phyloP scores from a whole-genome alignment of 2,329 filamentous ascomycete genomes.

The Fusarium paranaense region DNA sequence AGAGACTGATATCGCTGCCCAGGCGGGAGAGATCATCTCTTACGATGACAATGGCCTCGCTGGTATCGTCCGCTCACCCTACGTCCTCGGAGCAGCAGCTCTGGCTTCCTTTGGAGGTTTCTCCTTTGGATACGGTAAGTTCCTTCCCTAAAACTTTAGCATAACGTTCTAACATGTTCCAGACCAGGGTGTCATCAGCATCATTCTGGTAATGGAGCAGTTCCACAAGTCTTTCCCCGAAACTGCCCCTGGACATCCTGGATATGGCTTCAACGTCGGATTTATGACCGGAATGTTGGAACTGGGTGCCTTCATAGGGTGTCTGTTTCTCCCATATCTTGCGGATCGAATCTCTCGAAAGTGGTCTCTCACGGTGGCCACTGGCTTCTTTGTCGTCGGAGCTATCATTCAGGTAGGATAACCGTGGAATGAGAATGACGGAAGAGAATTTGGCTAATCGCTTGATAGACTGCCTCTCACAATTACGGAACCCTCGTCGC shows the following conservation, averaged over 20 bases:
- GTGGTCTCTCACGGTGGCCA: constrained; percentile 53
- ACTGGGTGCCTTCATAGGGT: constrained; percentile 54
- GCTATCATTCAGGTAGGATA: neutral
- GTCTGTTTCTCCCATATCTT: constrained; percentile 49
- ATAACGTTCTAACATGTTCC: neutral
- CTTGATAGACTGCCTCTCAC: neutral
- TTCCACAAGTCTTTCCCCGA: constrained; percentile 54
- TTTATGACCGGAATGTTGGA: constrained; percentile 58
- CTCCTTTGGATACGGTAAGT: constrained; percentile 29
- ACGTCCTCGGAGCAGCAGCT: constrained; percentile 56
- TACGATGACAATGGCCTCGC: constrained; percentile 26
- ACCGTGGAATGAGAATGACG: neutral
- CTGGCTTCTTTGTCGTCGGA: constrained; percentile 48
- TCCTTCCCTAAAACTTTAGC: neutral
- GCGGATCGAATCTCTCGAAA: constrained; percentile 58
- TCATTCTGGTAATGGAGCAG: constrained; percentile 59
- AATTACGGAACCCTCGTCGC: neutral
- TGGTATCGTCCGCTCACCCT: constrained; percentile 57
- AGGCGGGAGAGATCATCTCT: constrained; percentile 11
- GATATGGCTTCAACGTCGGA: constrained; percentile 40
- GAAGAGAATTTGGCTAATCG: too few species aligned
- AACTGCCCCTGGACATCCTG: constrained; percentile 30
- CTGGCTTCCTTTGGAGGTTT: constrained; percentile 51
- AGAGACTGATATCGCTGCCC: constrained; percentile 3
- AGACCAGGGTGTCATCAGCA: constrained; percentile 52